phyloP scores from a whole-genome alignment of 2,329 filamentous ascomycete genomes.

The Verticillium tricorpus region DNA sequence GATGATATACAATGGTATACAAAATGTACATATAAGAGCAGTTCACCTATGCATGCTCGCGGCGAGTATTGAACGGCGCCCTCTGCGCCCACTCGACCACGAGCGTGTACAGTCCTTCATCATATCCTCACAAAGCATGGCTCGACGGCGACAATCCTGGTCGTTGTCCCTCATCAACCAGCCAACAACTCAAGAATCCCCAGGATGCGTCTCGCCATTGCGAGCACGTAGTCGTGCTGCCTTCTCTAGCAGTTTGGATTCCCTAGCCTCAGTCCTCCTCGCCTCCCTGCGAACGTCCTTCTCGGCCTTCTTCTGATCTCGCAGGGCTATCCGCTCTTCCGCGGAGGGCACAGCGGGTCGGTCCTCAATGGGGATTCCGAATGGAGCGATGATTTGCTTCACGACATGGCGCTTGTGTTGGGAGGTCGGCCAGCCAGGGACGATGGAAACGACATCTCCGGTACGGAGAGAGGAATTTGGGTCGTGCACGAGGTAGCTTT shows the following conservation, averaged over 20 bases:
- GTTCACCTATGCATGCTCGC: background rate
- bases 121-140: background rate
- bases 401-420: conserved; percentile 70
- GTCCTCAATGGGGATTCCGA: conserved; percentile 56
- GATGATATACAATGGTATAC: conserved; percentile 1
- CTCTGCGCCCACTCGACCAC: background rate
- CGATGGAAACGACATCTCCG: conserved; percentile 72
- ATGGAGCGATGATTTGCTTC: conserved; percentile 67
- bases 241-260: background rate
- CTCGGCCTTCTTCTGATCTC: conserved; percentile 47
- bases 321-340: conserved; percentile 54
- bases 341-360: conserved; percentile 62
- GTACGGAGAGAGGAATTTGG: conserved; percentile 67
- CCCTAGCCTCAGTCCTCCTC: conserved; percentile 17
- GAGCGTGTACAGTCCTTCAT: background rate
- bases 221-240: background rate
- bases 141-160: background rate
- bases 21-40: background rate
- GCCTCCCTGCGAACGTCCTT: conserved; percentile 53
- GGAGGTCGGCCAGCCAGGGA: conserved; percentile 59
- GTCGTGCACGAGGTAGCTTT: conserved; percentile 71
- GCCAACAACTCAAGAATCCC: background rate
- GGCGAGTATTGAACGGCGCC: background rate
- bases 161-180: background rate
- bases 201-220: background rate